Percentiles rank a stretch among this genome's conserved stretches.
Conservation (phyloP, 352 stramenopile genomes). For the Globisporangium spinosum region DNA sequence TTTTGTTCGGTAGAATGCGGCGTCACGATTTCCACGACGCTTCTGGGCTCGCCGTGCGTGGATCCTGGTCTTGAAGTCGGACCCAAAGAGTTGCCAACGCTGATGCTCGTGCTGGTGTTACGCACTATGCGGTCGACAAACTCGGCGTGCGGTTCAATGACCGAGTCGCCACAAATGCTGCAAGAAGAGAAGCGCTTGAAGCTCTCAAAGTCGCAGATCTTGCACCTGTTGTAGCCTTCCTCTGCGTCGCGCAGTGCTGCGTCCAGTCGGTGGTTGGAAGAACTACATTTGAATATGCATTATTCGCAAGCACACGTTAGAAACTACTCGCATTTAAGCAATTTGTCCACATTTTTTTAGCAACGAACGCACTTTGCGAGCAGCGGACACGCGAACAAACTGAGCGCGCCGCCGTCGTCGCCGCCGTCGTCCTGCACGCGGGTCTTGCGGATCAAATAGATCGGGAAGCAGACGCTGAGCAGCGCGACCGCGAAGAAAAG, state of each 20-base stretch:
- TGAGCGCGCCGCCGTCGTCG: neutral
- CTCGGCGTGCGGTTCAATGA: neutral
- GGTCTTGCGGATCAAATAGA: neutral
- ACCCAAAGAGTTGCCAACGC: no score
- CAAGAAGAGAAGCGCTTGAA: no score
- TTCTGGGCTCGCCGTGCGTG: neutral
- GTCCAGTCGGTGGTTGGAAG: neutral
- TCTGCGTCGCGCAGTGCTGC: neutral
- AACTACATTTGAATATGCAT: neutral
- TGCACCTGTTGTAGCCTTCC: neutral
- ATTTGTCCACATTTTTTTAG: neutral
- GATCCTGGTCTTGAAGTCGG: no score
- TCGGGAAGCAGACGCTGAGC: neutral
- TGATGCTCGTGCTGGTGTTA: neutral
- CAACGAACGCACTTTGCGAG: neutral
- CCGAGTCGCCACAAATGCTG: no score
- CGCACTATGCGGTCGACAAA: neutral
- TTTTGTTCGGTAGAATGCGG: neutral
- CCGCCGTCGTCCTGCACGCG: neutral
- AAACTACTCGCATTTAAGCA: neutral
- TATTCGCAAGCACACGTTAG: neutral
- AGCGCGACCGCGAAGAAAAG: neutral
- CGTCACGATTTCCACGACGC: neutral
- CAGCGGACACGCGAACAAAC: neutral
- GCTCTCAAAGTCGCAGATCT: neutral